These are phyloP conservation scores for Ceriops zippeliana DNA, from an alignment of 345 rosid species.

Conservation along the genomic window DNA sequence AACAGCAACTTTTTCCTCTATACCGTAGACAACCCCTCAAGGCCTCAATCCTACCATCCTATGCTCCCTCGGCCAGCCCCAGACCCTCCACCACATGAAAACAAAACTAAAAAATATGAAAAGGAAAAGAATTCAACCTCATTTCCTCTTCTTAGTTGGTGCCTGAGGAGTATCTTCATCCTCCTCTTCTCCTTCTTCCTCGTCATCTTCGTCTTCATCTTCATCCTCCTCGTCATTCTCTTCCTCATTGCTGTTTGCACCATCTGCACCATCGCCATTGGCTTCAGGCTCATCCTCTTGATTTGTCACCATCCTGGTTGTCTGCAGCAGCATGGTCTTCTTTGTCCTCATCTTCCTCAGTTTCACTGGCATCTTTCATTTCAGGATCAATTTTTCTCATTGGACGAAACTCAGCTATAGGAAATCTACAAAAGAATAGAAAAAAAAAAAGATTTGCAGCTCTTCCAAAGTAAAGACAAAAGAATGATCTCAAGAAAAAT, in stretches of 20 bases:
- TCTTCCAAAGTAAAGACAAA: conserved; percentile 5
- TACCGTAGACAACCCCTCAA: conserved; percentile 13
- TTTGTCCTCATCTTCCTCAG: conserved; percentile 47
- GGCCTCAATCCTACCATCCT: conserved; percentile 4
- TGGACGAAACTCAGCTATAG: conserved; percentile 31
- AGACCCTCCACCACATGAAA: neutral
- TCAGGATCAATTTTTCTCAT: conserved; percentile 39
- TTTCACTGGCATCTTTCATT: conserved; percentile 45
- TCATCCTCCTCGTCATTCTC: conserved; percentile 37
- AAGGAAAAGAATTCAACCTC: conserved; percentile 12
- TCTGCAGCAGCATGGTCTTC: conserved; percentile 34
- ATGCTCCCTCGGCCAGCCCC: neutral
- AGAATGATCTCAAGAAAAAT: conserved; percentile 5
- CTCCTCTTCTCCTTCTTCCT: conserved; percentile 30
- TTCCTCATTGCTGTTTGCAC: conserved; percentile 40
- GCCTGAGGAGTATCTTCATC: conserved; percentile 38
- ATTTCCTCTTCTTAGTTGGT: conserved; percentile 60
- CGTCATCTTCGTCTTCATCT: conserved; percentile 27
- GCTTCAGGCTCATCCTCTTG: conserved; percentile 40
- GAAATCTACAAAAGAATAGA: conserved; percentile 35
- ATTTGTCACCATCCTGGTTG: conserved; percentile 44
- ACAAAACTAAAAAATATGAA: neutral
- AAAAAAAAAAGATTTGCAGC: neutral
- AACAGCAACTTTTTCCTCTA: conserved; percentile 13
- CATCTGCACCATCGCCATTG: conserved; percentile 44